Conservation (phyloP, 257 asterid species). For the Solanum habrochaites region DNA sequence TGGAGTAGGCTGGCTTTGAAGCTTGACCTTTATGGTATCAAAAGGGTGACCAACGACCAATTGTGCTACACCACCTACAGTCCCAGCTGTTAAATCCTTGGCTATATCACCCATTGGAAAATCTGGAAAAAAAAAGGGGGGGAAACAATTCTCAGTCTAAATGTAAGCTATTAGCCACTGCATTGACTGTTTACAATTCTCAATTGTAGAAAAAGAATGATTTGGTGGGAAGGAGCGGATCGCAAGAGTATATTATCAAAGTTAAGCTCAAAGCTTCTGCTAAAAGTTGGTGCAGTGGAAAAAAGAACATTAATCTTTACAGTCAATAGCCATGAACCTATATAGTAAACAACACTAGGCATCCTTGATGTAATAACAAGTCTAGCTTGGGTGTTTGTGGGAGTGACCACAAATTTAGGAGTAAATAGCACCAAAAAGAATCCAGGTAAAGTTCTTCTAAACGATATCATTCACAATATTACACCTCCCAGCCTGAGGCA, state of each 20-base stretch:
- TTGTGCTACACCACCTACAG: slow-evolving; percentile 89
- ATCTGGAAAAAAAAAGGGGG: not conserved
- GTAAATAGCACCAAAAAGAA: not conserved
- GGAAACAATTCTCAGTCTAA: not conserved
- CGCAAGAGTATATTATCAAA: not conserved
- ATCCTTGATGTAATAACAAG: not conserved
- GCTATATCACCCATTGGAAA: slow-evolving; percentile 32
- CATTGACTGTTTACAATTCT: not conserved
- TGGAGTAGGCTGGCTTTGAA: slow-evolving; percentile 91
- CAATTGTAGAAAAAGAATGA: not conserved
- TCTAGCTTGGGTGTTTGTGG: not conserved
- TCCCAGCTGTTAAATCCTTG: slow-evolving; percentile 59
- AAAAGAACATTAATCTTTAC: not conserved
- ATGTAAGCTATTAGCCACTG: not conserved
- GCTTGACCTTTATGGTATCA: slow-evolving; percentile 94
- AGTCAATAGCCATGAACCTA: not conserved
- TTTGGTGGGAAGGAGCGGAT: not conserved
- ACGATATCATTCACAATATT: not conserved
- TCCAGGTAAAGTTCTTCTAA: not conserved
- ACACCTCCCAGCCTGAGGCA: not conserved
- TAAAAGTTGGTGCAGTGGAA: not conserved
- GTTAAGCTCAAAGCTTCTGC: not conserved
- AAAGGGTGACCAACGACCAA: slow-evolving; percentile 87
- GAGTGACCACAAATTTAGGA: not conserved
- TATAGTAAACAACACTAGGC: not conserved